phyloP scores from a whole-genome alignment of 1,139 yeast genomes.

The Nematodospora anomalae region DNA sequence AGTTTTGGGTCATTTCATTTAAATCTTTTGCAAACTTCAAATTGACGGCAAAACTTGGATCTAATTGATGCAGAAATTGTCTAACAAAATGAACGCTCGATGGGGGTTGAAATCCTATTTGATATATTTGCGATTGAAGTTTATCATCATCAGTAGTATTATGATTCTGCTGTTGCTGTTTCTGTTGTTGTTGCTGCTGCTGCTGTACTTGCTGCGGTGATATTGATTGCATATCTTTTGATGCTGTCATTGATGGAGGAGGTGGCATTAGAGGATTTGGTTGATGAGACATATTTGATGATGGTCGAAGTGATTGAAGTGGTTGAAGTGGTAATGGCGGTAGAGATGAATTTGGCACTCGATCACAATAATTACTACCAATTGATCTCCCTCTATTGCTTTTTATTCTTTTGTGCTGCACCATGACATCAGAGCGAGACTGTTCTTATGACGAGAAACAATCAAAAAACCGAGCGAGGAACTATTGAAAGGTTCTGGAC shows the following conservation, averaged over 20 bases:
- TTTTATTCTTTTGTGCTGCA: conserved; percentile 3
- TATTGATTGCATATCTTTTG: background rate
- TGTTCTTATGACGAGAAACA: no score
- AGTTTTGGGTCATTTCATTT: conserved; percentile 28
- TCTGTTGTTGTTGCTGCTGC: conserved; percentile 3
- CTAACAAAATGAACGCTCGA: conserved; percentile 12
- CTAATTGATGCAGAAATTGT: conserved; percentile 12
- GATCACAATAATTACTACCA: background rate
- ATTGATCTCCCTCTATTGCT: background rate
- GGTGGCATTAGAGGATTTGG: background rate
- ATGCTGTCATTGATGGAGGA: background rate
- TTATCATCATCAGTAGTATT: background rate
- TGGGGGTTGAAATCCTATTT: conserved; percentile 7
- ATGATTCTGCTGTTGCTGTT: conserved; percentile 1
- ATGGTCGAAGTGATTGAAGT: background rate
- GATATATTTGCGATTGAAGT: conserved; percentile 8
- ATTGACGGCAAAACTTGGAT: conserved; percentile 12
- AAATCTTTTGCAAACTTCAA: conserved; percentile 13
- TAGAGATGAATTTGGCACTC: background rate
- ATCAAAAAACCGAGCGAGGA: no score
- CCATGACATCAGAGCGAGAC: conserved; percentile 1
- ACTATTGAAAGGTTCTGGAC: no score
- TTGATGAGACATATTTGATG: background rate
- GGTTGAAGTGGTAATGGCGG: background rate
- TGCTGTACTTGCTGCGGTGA: background rate